Base-by-base conservation (phyloP, 768 basidiomycete species). In the Strobilomyces echinocephalus region DNA sequence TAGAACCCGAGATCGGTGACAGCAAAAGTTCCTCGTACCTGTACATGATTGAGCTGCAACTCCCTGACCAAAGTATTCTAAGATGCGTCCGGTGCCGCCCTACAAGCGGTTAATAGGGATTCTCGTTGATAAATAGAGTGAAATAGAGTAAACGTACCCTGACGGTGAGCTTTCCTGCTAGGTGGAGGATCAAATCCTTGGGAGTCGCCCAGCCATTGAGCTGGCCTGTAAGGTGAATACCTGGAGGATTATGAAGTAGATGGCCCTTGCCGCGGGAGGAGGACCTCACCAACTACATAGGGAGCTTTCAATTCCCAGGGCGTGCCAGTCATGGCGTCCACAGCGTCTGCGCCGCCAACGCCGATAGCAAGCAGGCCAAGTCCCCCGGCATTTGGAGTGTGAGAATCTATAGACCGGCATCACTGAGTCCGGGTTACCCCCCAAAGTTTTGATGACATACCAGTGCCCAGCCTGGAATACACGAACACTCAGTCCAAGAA, bases 281-380 rank as follows among this genome's bases (percentile, higher is more conserved):
- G 41, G 12, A 33, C 14, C 81, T 63, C 58, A 88, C 90, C 91
- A 46, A 88, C 78, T 28, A 97, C 78, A 56, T 85, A 78, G 11
- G 93, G 93, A 18, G 91, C 91, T 70, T 95, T 97, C 48, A 98
- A 74, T 70, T 97, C 95, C 97, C 97, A 99, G 40, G 95, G 94
- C 11, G 94, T 97, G 46, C 89, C 92, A 3, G 95, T 97, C 84
- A 99, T 88, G 9, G 94, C 95, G 70, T 99, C 97, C 18, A 98
- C 95, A 21, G 93, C 93, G 65, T 99, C 97, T 33, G 95, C 97
- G 51, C 97, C 97, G 56, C 97, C 97, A n/a, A 99, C 95, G 48
- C 97, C 97, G 50, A 98, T 97, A 5, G 97, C 97, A 55, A 99
- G 80, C 78, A 94, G 81, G 11, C 97, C 95, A 47, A 99, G 81